A percentile compares a stretch with the other conserved stretches of the same genome.
phyloP scores from a whole-genome alignment of 2,329 filamentous ascomycete species.

The Hymenoscyphus occultus region DNA sequence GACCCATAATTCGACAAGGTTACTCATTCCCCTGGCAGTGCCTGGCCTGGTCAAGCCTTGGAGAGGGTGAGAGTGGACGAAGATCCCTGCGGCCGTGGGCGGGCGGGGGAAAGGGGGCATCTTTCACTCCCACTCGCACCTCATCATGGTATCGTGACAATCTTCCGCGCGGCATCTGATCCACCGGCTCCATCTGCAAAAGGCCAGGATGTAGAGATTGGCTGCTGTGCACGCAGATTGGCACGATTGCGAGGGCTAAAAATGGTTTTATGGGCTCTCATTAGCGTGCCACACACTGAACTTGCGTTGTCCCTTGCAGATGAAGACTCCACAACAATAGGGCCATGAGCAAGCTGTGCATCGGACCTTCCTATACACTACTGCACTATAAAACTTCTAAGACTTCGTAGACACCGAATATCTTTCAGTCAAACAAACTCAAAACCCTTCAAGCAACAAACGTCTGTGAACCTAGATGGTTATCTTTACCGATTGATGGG shows the following conservation, averaged over 20 bases:
- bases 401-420: too few relatives aligned
- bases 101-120: constrained; percentile 1
- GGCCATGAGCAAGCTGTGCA: background rate
- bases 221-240: background rate
- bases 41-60: background rate
- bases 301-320: background rate
- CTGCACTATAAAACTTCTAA: background rate
- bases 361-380: background rate
- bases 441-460: too few relatives aligned
- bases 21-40: background rate
- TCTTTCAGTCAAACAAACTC: too few relatives aligned
- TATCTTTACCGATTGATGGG: too few relatives aligned
- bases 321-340: background rate
- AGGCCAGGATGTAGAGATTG: background rate
- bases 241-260: background rate
- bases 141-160: background rate
- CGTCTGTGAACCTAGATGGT: too few relatives aligned
- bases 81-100: background rate
- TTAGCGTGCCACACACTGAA: background rate
- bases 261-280: background rate
- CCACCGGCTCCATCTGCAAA: background rate
- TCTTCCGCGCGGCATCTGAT: background rate
- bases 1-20: background rate
- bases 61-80: background rate
- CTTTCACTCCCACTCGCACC: background rate